phyloP scores from a whole-genome alignment of 495 filamentous ascomycete species.

The Penicillium turbatum region DNA sequence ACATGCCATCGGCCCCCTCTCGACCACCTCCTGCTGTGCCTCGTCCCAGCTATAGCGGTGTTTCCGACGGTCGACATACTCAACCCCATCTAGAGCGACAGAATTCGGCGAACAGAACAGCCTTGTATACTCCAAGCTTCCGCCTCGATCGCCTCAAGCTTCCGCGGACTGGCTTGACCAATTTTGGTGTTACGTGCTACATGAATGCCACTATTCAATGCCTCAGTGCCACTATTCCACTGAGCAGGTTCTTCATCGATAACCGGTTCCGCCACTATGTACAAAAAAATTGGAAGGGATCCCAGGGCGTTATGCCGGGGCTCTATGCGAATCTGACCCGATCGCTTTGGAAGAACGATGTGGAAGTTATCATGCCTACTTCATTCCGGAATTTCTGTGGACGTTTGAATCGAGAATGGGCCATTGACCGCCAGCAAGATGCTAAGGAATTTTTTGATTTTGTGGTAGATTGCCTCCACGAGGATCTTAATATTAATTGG shows the following conservation, averaged over 20 bases:
- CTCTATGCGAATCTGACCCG: slow-evolving; percentile 70
- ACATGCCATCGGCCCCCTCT: slow-evolving; percentile 42
- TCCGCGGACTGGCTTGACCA: slow-evolving; percentile 69
- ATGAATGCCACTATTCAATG: slow-evolving; percentile 87
- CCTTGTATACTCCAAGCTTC: slow-evolving; percentile 41
- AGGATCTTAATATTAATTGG: slow-evolving; percentile 70
- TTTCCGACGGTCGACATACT: slow-evolving; percentile 61
- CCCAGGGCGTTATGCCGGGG: slow-evolving; percentile 73
- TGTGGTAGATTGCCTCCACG: slow-evolving; percentile 64
- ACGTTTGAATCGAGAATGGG: slow-evolving; percentile 55
- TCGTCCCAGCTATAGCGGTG: slow-evolving; percentile 81
- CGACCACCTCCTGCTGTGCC: slow-evolving; percentile 83
- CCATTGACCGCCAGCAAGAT: slow-evolving; percentile 66
- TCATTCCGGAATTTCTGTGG: slow-evolving; percentile 55
- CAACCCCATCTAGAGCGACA: slow-evolving; percentile 49
- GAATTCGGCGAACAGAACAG: slow-evolving; percentile 43
- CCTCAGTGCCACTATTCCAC: slow-evolving; percentile 66
- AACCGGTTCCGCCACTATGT: slow-evolving; percentile 53
- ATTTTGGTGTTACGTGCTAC: slow-evolving; percentile 81
- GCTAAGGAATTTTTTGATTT: slow-evolving; percentile 75
- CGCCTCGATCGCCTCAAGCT: slow-evolving; percentile 48
- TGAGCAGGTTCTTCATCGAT: slow-evolving; percentile 65
- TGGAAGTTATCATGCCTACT: slow-evolving; percentile 55
- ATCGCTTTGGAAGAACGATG: slow-evolving; percentile 65
- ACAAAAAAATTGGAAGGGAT: slow-evolving; percentile 64